Base-by-base conservation (phyloP, 2,329 filamentous ascomycete genomes). In the Fusarium nanum region DNA sequence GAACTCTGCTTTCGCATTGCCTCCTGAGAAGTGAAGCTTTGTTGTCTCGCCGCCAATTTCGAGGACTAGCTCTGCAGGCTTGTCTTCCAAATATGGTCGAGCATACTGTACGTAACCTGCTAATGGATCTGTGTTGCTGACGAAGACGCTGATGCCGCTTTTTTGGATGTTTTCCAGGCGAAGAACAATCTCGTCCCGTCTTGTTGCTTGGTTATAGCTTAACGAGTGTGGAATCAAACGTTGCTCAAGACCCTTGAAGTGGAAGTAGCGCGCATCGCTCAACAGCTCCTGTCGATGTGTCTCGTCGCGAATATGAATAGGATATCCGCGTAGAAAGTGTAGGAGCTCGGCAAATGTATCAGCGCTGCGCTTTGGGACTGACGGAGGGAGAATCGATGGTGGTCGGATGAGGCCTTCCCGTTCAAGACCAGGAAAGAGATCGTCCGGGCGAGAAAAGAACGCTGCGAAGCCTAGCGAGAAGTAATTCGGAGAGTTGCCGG, bases 401-500 rank as follows among this genome's bases (percentile, higher is more conserved):
- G 95, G 95, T 1, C 95, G 91, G 44, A 98, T 88, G 22, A 98
- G 87, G 16, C 90, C 89, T 65, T 90, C 88, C 54, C 93, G 89
- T 62, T 94, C 89, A 1, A 98, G 87, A 2, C 94, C 95, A 0
- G 95, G 95, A 73, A 97, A 98, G 8, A 94, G 87, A 74, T 97
- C 91, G 16, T 88, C 85, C 0, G 92, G 92, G 4, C 89, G 89
- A 18, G 90, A 91, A 82, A 97, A 97, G 85, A 97, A 97, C 73
- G 93, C 88, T 40, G 90, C 91, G 76, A 97, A 97, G 63, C 94
- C 94, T 6, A 98, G 87, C 1, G 93, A 92, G 84, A 98, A 98
- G 85, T 94, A 98, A 79, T 98, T 98, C 14, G 94, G 94, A n/a
- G 89, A 91, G 81, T 98, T 94, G 27, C 94, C 95, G 1, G 94